Evolutionary conservation across 108 stramenopile species (phyloP), one percentile per base, ranked within the genome.

Genomic region (Nitzschia sp.): DNA sequence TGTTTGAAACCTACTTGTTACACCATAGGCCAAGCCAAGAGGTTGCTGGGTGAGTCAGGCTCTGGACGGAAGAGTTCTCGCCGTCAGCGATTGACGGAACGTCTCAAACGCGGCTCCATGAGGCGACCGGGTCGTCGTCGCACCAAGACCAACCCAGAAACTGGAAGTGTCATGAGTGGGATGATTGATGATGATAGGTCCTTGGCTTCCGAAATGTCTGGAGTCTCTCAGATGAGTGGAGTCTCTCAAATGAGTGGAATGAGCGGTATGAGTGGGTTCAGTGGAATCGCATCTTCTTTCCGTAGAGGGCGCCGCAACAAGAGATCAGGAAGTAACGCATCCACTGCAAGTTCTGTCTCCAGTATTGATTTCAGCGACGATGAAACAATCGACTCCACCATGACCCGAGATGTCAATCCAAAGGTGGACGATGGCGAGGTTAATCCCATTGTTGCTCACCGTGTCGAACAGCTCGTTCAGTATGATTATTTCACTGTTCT

Each of bases 1-100:
- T 80, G 79, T 50, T 41, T 80, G 41, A 41, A 65, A 54, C 46
- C 72, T 20, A 61, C 50, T 2, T 80, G 79, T 44, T 80, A 75
- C 44, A 80, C 79, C 15, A 39, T 80, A 53, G 59, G 37, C 41
- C 61, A 80, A 62, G 79, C 73, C 57, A 74, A 75, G 41, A 34
- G 55, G 8, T 22, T 65, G 51, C 48, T 70, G 63, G 72, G 72
- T 8, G 78, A 79, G 57, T 24, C 43, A 14, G 59, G 51, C 21
- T 53, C n/a, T 11, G 38, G 41, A 8, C 2, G 57, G 7, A 44
- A 24, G 14, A 51, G 53, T 12, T 10, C 12, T 7, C 51, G 63
- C 34, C 61, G 62, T 22, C 65, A 71, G 43, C 26, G 51, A 44
- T 43, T 48, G 8, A 56, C 26, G 6, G 42, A 51, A 14, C 43